Conservation (phyloP, 768 basidiomycete species). For the Trametes coccinea region DNA sequence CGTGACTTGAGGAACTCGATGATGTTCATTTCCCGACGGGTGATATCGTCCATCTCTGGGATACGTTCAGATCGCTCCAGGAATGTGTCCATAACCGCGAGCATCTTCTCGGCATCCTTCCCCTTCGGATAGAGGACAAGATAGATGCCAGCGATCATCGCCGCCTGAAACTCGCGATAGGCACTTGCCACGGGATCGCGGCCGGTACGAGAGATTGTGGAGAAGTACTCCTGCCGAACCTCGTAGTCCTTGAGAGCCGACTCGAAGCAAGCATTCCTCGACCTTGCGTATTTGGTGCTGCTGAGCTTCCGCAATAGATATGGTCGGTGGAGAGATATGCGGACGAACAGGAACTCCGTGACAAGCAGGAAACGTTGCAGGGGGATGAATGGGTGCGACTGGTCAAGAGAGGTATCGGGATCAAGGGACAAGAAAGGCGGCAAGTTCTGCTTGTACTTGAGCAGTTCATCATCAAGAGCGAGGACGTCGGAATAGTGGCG, state of each 20-base stretch:
- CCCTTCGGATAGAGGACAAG: slow-evolving; percentile 79
- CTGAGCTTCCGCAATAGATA: slow-evolving; percentile 80
- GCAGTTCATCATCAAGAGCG: slow-evolving; percentile 78
- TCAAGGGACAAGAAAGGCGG: slow-evolving; percentile 79
- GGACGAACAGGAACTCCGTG: slow-evolving; percentile 86
- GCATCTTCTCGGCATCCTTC: slow-evolving; percentile 68
- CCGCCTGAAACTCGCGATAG: slow-evolving; percentile 85
- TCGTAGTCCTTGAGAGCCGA: slow-evolving; percentile 86
- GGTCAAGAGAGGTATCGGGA: slow-evolving; percentile 78
- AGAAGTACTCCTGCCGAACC: slow-evolving; percentile 69
- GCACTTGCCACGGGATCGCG: slow-evolving; percentile 75
- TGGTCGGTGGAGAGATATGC: slow-evolving; percentile 83
- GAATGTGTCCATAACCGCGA: slow-evolving; percentile 76
- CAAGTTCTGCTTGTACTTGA: slow-evolving; percentile 70
- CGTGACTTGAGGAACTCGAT: slow-evolving; percentile 80
- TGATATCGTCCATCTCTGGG: slow-evolving; percentile 79
- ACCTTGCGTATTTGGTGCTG: slow-evolving; percentile 79
- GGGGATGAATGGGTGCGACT: slow-evolving; percentile 62
- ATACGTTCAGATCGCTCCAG: slow-evolving; percentile 60
- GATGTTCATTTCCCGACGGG: slow-evolving; percentile 77
- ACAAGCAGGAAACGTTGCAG: slow-evolving; percentile 87
- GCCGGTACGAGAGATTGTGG: slow-evolving; percentile 59
- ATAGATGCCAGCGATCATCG: slow-evolving; percentile 89
- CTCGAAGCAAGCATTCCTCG: slow-evolving; percentile 86
- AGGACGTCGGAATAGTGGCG: slow-evolving; percentile 85